phyloP scores from a whole-genome alignment of 768 basidiomycete species.

The Naganishia kalamii region DNA sequence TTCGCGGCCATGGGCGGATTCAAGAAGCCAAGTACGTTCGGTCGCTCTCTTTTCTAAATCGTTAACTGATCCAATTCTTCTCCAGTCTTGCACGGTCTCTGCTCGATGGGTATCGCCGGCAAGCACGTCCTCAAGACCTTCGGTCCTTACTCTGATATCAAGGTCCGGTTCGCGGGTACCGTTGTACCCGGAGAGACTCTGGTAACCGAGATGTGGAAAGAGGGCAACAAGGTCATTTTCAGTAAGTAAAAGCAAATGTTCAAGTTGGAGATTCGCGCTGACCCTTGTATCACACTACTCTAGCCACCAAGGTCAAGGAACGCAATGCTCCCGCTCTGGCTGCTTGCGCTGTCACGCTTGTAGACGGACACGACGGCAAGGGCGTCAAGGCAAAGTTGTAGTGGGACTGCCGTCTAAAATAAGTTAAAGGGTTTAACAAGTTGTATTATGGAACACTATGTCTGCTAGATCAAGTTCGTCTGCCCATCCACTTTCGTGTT shows the following conservation, averaged over 20 bases:
- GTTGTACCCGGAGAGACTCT: conserved; percentile 95
- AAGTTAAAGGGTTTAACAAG: background rate
- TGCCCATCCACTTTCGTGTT: background rate
- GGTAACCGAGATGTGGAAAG: conserved; percentile 97
- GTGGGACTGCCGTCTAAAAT: background rate
- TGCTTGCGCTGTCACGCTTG: conserved; percentile 70
- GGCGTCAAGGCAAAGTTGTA: conserved; percentile 51
- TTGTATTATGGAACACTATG: conserved; percentile 12
- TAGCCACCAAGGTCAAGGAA: conserved; percentile 85
- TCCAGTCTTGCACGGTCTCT: conserved; percentile 58
- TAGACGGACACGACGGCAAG: conserved; percentile 47
- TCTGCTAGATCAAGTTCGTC: background rate
- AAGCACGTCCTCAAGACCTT: conserved; percentile 86
- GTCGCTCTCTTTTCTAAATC: conserved; percentile 48
- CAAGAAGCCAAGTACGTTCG: conserved; percentile 62
- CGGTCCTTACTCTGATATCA: conserved; percentile 84
- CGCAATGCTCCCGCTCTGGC: conserved; percentile 64
- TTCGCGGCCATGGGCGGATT: conserved; percentile 95
- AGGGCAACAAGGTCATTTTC: conserved; percentile 82
- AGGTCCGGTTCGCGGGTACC: conserved; percentile 88
- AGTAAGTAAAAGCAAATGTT: conserved; percentile 54
- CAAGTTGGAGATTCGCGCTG: conserved; percentile 6
- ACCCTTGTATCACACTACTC: background rate
- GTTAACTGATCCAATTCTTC: background rate
- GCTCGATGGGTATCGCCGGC: conserved; percentile 83